A percentile compares a stretch with the other conserved stretches of the same genome.
Conservation (phyloP, 2,329 filamentous ascomycete genomes). For the Ceratocystis eucalypticola region DNA sequence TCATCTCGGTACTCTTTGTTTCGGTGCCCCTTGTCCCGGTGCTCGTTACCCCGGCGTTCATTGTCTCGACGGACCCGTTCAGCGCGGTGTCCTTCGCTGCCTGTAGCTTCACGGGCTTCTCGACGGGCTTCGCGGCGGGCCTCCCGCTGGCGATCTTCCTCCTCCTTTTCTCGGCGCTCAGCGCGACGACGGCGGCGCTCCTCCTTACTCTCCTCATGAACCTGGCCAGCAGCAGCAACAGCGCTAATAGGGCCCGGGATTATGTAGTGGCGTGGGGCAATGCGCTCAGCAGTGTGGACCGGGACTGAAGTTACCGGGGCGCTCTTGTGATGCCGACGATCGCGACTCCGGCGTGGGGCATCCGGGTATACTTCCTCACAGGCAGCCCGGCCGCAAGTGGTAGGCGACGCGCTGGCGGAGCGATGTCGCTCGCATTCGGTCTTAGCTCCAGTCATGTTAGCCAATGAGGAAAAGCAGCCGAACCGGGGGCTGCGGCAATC, state of each 20-base stretch:
- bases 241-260: not conserved
- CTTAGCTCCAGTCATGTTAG: not conserved
- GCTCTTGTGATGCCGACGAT: not conserved
- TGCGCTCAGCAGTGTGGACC: not conserved
- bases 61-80: not conserved
- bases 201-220: not conserved
- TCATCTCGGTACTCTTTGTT: not conserved
- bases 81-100: not conserved
- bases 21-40: not conserved
- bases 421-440: constrained; percentile 9
- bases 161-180: not conserved
- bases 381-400: constrained; percentile 13
- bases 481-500: constrained; percentile 8
- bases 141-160: not conserved
- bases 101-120: not conserved
- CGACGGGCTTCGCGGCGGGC: not conserved
- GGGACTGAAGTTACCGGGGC: not conserved
- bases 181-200: not conserved
- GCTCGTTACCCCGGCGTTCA: not conserved
- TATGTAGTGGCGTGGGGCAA: not conserved
- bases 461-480: constrained; percentile 1
- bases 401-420: not conserved
- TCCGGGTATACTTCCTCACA: constrained; percentile 12
- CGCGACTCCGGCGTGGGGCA: not conserved
- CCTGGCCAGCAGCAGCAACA: not conserved